phyloP scores from a whole-genome alignment of 495 filamentous ascomycete species.

The Neurospora tetraspora region DNA sequence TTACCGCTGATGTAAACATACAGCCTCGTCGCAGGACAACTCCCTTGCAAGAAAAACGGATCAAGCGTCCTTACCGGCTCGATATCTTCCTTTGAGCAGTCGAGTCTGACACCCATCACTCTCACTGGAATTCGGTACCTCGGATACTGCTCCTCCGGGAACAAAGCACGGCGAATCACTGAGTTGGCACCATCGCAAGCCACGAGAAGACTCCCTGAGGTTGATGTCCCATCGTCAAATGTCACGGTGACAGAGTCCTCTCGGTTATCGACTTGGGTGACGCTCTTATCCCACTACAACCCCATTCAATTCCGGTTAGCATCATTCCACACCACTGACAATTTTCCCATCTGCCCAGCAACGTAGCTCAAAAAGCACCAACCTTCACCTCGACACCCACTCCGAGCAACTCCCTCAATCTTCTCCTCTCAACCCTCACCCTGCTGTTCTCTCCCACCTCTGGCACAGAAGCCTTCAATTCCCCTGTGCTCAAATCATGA shows the following conservation, averaged over 20 bases:
- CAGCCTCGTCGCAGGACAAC: slow-evolving; percentile 43
- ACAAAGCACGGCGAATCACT: slow-evolving; percentile 13
- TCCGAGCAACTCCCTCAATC: slow-evolving; percentile 38
- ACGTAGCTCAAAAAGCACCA: neutral
- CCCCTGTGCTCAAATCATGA: slow-evolving; percentile 42
- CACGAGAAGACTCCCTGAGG: slow-evolving; percentile 16
- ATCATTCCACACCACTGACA: neutral
- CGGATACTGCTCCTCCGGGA: slow-evolving; percentile 7
- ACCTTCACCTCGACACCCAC: slow-evolving; percentile 37
- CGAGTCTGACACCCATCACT: slow-evolving; percentile 20
- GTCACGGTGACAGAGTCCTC: slow-evolving; percentile 13
- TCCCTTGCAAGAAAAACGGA: slow-evolving; percentile 52
- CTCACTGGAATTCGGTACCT: slow-evolving; percentile 18
- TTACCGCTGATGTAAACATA: slow-evolving; percentile 32
- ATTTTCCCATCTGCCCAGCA: neutral
- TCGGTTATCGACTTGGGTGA: slow-evolving; percentile 5
- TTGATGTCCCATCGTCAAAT: slow-evolving; percentile 22
- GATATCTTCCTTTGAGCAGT: slow-evolving; percentile 20
- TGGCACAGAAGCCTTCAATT: slow-evolving; percentile 28
- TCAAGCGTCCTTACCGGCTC: slow-evolving; percentile 33
- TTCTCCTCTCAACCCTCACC: slow-evolving; percentile 40
- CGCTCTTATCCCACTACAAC: slow-evolving; percentile 19
- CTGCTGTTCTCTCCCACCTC: slow-evolving; percentile 25
- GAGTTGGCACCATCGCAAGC: slow-evolving; percentile 26
- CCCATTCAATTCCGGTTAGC: neutral